These are phyloP conservation scores for Poronia punctata DNA, from an alignment of 495 filamentous ascomycete genomes.

Conservation along the genomic window DNA sequence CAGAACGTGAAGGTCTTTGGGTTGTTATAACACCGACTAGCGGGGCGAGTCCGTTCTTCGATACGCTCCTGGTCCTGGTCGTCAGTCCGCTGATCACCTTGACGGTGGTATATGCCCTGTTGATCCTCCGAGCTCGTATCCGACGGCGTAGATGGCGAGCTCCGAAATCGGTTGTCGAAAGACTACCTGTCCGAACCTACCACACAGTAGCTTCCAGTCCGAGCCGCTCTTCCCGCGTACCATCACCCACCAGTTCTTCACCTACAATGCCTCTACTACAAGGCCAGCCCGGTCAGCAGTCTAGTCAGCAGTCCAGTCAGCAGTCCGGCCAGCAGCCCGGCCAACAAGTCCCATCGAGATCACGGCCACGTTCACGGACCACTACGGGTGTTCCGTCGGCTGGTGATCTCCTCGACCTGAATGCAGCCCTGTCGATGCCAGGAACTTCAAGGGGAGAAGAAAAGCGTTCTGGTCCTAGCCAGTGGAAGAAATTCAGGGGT, in stretches of 20 bases:
- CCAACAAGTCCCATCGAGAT: slow-evolving; percentile 41
- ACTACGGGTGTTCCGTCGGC: slow-evolving; percentile 51
- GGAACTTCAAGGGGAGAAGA: slow-evolving; percentile 27
- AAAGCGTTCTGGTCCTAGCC: slow-evolving; percentile 46
- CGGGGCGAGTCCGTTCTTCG: slow-evolving; percentile 90
- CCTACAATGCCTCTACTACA: slow-evolving; percentile 71
- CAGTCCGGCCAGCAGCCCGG: no score
- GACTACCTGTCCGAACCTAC: slow-evolving; percentile 90
- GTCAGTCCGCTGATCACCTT: slow-evolving; percentile 88
- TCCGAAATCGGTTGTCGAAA: slow-evolving; percentile 90
- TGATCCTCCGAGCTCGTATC: slow-evolving; percentile 82
- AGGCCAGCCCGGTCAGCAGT: slow-evolving; percentile 44
- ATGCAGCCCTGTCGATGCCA: slow-evolving; percentile 29
- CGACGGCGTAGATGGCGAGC: slow-evolving; percentile 88
- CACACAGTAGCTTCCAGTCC: slow-evolving; percentile 67
- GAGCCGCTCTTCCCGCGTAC: slow-evolving; percentile 48
- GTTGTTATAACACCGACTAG: slow-evolving; percentile 87
- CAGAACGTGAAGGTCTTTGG: slow-evolving; percentile 79
- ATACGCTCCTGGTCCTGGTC: slow-evolving; percentile 88
- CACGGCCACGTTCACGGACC: slow-evolving; percentile 60
- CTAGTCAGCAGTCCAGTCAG: no score
- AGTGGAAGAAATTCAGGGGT: slow-evolving; percentile 79
- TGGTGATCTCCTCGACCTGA: slow-evolving; percentile 26
- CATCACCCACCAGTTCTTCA: slow-evolving; percentile 53
- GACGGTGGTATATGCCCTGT: slow-evolving; percentile 84